Percentiles rank a stretch among this genome's conserved stretches.
These are phyloP conservation scores for Globisporangium orthogonon DNA, from an alignment of 352 stramenopile species.

Conservation along the genomic window DNA sequence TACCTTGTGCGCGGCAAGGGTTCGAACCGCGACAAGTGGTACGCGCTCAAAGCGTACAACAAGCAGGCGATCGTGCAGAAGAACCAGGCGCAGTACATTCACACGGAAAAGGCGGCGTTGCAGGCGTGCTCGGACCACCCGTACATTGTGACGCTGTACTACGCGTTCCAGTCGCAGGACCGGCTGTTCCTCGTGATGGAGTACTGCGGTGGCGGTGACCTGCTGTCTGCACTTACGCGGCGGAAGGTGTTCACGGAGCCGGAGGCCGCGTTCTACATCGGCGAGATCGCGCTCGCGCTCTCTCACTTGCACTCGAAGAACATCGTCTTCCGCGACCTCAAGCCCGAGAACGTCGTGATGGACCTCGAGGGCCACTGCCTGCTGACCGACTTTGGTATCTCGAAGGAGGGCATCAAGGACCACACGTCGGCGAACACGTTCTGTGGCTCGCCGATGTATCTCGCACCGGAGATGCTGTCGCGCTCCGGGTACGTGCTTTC, in stretches of 20 bases:
- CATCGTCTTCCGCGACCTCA: slow-evolving; percentile 85
- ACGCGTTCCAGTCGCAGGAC: slow-evolving; percentile 80
- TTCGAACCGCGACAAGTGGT: slow-evolving; percentile 84
- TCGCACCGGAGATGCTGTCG: slow-evolving; percentile 80
- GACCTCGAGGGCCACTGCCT: slow-evolving; percentile 77
- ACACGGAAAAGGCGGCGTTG: slow-evolving; percentile 77
- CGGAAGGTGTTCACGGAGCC: slow-evolving; percentile 77
- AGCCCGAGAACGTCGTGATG: slow-evolving; percentile 86
- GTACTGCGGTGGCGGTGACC: slow-evolving; percentile 74
- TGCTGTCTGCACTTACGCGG: slow-evolving; percentile 70
- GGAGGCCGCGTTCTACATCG: slow-evolving; percentile 82
- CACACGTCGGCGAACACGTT: slow-evolving; percentile 84
- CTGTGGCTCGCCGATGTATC: slow-evolving; percentile 83
- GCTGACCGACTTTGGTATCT: slow-evolving; percentile 84
- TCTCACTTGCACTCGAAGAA: slow-evolving; percentile 84
- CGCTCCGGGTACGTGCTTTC: slow-evolving; percentile 38
- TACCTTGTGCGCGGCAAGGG: slow-evolving; percentile 80
- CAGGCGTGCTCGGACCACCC: slow-evolving; percentile 82
- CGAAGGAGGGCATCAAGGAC: slow-evolving; percentile 84
- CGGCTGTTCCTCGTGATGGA: slow-evolving; percentile 84
- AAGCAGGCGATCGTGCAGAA: slow-evolving; percentile 87
- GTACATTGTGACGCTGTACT: slow-evolving; percentile 85
- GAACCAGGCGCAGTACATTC: slow-evolving; percentile 86
- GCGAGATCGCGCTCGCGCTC: slow-evolving; percentile 72
- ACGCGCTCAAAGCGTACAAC: slow-evolving; percentile 85